Percentiles rank a stretch among this genome's conserved stretches.
Conservation (phyloP, 768 basidiomycete genomes). For the Hortiboletus campestris region DNA sequence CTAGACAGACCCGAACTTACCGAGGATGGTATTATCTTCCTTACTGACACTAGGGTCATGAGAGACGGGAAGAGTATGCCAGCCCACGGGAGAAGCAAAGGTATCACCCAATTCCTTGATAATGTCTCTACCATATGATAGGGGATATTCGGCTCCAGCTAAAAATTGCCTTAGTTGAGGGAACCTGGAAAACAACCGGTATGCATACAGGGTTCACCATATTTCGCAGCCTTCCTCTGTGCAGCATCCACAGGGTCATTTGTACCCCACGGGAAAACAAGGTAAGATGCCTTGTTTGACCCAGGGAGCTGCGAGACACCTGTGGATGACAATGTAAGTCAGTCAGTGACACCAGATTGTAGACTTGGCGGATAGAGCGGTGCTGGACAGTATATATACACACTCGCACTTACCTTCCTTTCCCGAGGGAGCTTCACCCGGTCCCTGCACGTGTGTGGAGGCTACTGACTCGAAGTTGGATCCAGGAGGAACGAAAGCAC, state of each 20-base stretch:
- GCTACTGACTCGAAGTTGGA: conserved; percentile 11
- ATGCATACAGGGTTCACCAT: conserved; percentile 13
- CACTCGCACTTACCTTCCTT: conserved; percentile 4
- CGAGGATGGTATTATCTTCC: conserved; percentile 5
- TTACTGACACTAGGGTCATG: conserved; percentile 53
- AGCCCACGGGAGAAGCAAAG: conserved; percentile 82
- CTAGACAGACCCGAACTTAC: neutral
- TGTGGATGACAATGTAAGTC: neutral
- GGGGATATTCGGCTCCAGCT: neutral
- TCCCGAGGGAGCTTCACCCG: conserved; percentile 8
- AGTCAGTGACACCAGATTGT: neutral
- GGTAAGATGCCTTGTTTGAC: conserved; percentile 47
- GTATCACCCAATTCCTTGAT: conserved; percentile 69
- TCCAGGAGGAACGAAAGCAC: conserved; percentile 21
- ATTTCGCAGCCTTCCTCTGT: conserved; percentile 9
- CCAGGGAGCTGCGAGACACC: conserved; percentile 5
- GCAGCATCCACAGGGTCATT: conserved; percentile 74
- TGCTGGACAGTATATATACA: no score
- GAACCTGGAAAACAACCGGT: neutral
- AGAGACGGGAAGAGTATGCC: conserved; percentile 78
- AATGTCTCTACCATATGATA: conserved; percentile 27
- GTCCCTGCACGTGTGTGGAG: conserved; percentile 1
- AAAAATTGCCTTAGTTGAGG: neutral
- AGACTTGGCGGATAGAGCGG: neutral
- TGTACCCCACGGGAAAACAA: conserved; percentile 75